phyloP scores from a whole-genome alignment of 257 asterid genomes.

The Knoxia roxburghii region DNA sequence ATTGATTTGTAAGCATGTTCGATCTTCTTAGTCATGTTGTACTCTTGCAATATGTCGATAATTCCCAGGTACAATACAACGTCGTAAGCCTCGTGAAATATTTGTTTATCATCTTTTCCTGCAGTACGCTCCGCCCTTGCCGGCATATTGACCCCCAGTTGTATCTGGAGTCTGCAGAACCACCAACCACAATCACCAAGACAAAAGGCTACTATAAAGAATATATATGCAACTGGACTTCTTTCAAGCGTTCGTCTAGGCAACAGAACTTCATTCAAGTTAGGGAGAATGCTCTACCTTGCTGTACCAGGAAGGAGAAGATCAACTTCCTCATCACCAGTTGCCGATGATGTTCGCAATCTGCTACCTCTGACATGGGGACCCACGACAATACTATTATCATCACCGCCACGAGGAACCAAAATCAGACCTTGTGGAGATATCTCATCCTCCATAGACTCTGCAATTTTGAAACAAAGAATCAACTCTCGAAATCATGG shows the following conservation, averaged over 20 bases:
- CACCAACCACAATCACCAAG: background rate
- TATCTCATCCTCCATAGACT: constrained; percentile 80
- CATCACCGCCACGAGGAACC: constrained; percentile 74
- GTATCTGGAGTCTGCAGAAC: constrained; percentile 83
- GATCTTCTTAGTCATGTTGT: constrained; percentile 76
- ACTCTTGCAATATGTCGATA: constrained; percentile 93
- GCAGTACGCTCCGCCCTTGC: constrained; percentile 85
- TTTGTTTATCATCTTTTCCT: constrained; percentile 27
- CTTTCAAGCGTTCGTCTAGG: too few species aligned
- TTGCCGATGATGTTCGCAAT: constrained; percentile 71
- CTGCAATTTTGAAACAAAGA: constrained; percentile 25
- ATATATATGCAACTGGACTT: too few species aligned
- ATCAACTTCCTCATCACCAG: constrained; percentile 94
- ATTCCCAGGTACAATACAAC: constrained; percentile 87
- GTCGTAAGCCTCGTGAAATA: constrained; percentile 85
- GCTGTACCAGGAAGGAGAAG: constrained; percentile 99
- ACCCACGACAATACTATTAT: constrained; percentile 64
- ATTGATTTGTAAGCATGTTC: constrained; percentile 82
- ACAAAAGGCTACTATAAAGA: background rate
- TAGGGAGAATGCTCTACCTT: constrained; percentile 48
- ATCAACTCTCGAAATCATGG: constrained; percentile 6
- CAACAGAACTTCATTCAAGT: too few species aligned
- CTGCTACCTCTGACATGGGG: constrained; percentile 90
- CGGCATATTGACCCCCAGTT: constrained; percentile 97
- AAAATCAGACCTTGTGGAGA: constrained; percentile 88